Conservation (phyloP, 2,329 filamentous ascomycete genomes). For the Fusarium tuaranense region DNA sequence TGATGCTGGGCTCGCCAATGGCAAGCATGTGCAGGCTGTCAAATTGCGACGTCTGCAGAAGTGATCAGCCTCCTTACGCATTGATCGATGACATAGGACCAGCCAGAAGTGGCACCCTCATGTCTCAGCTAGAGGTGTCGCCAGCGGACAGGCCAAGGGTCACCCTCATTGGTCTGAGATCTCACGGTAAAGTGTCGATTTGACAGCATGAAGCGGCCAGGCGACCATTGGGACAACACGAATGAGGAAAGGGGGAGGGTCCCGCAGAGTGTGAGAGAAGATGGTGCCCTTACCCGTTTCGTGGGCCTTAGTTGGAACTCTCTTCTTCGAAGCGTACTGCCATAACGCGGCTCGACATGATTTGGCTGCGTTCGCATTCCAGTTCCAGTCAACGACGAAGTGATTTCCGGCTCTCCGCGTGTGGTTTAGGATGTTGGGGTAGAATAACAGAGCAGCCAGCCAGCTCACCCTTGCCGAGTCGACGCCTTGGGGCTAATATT, state of each 20-base stretch:
- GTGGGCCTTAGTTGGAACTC: slow-evolving; percentile 4
- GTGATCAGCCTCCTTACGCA: neutral
- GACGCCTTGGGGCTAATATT: neutral
- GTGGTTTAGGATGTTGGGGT: neutral
- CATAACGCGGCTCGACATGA: neutral
- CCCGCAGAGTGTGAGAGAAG: neutral
- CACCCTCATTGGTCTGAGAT: neutral
- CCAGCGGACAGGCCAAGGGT: neutral
- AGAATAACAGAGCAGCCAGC: neutral
- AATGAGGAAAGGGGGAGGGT: neutral
- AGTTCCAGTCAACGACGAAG: neutral
- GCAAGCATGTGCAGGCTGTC: neutral
- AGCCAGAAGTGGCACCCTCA: neutral
- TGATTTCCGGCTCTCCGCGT: neutral
- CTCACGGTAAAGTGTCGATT: neutral
- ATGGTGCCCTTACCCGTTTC: slow-evolving; percentile 2
- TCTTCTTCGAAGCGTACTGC: neutral
- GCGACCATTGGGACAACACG: neutral
- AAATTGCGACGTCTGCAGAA: neutral
- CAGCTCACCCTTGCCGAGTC: neutral
- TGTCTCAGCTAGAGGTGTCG: neutral
- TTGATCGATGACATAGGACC: neutral
- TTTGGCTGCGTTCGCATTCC: slow-evolving; percentile 20
- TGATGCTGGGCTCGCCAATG: neutral
- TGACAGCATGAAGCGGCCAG: neutral